Conservation (phyloP, 164 flowering plant genomes). For the Hamamelis virginiana region DNA sequence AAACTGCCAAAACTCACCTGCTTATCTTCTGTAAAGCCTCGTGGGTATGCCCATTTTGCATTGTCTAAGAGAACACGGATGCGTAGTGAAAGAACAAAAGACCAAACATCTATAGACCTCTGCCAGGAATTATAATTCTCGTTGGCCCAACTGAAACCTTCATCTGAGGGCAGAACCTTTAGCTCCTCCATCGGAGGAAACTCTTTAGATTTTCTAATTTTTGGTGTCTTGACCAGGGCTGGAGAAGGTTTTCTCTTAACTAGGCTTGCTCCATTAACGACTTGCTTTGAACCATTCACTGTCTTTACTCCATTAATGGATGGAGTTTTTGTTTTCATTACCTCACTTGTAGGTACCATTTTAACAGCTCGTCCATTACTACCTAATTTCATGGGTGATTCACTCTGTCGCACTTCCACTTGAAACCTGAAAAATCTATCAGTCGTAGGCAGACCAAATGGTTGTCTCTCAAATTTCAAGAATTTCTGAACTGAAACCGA, state of each 20-base stretch:
- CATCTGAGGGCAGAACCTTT: constrained; percentile 74
- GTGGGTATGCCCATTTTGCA: constrained; percentile 86
- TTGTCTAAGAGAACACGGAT: constrained; percentile 72
- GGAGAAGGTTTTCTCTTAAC: constrained; percentile 36
- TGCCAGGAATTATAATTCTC: constrained; percentile 73
- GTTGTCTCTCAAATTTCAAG: constrained; percentile 18
- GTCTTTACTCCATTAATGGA: constrained; percentile 23
- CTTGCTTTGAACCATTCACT: constrained; percentile 40
- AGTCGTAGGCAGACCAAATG: constrained; percentile 4
- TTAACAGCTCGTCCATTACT: constrained; percentile 51
- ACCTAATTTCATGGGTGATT: constrained; percentile 35
- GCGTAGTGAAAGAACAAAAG: constrained; percentile 73
- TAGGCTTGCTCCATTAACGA: constrained; percentile 35
- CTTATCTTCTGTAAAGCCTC: constrained; percentile 85
- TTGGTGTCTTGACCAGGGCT: constrained; percentile 30
- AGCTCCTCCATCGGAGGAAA: constrained; percentile 61
- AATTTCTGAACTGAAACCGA: constrained; percentile 31
- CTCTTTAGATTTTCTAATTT: constrained; percentile 23
- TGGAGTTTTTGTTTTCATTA: constrained; percentile 33
- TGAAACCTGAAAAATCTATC: constrained; percentile 24
- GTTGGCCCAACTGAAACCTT: constrained; percentile 89
- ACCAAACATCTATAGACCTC: constrained; percentile 85
- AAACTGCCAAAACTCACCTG: constrained; percentile 45
- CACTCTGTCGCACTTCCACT: constrained; percentile 47
- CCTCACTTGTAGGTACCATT: constrained; percentile 70